Evolutionary conservation across 2,329 filamentous ascomycete genomes (phyloP).

Genomic region (Xylaria sp.): DNA sequence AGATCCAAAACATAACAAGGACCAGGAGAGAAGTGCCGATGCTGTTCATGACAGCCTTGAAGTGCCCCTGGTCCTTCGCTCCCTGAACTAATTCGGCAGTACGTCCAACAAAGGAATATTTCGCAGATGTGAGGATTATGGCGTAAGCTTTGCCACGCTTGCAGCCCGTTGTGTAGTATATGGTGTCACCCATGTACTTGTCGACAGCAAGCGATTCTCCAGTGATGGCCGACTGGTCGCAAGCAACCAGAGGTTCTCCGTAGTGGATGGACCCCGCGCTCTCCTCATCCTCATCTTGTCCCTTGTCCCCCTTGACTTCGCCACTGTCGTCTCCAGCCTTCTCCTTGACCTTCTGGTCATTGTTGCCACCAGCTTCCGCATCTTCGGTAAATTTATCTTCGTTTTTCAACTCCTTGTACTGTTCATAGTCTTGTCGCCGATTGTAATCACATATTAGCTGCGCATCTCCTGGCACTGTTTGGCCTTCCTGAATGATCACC

Average conservation of each 20-base stretch:
- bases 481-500: slow-evolving; percentile 78
- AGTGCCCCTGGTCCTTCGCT: slow-evolving; percentile 80
- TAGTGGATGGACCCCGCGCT: slow-evolving; percentile 63
- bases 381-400: slow-evolving; percentile 47
- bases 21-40: slow-evolving; percentile 80
- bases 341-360: slow-evolving; percentile 49
- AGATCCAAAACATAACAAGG: slow-evolving; percentile 81
- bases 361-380: slow-evolving; percentile 26
- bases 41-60: slow-evolving; percentile 86
- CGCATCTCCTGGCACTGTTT: slow-evolving; percentile 75
- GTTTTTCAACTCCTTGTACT: slow-evolving; percentile 49
- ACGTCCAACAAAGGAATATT: slow-evolving; percentile 80
- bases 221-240: slow-evolving; percentile 83
- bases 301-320: slow-evolving; percentile 66
- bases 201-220: slow-evolving; percentile 83
- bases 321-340: slow-evolving; percentile 60
- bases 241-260: slow-evolving; percentile 75
- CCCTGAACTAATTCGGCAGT: slow-evolving; percentile 80
- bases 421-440: slow-evolving; percentile 65
- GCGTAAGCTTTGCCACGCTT: slow-evolving; percentile 83
- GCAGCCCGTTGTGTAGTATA: slow-evolving; percentile 84
- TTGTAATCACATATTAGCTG: slow-evolving; percentile 79
- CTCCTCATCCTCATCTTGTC: slow-evolving; percentile 67
- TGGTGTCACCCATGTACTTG: slow-evolving; percentile 80
- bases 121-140: slow-evolving; percentile 74